phyloP scores from a whole-genome alignment of 345 rosid genomes.

The Populus davidiana region DNA sequence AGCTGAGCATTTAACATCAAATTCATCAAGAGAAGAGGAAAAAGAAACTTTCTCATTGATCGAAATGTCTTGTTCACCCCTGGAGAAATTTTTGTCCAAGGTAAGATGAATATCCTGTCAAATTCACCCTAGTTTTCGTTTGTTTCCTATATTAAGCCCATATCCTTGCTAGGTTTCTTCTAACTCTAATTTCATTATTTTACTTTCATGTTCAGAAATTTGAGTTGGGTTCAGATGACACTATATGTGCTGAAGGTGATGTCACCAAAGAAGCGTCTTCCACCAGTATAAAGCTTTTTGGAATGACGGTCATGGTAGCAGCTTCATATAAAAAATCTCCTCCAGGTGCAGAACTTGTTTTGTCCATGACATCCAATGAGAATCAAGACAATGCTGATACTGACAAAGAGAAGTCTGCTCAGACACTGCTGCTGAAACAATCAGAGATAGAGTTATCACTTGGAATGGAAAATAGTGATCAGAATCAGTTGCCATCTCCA shows the following conservation, averaged over 20 bases:
- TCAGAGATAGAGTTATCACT: constrained; percentile 39
- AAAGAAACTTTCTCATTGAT: background rate
- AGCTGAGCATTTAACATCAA: background rate
- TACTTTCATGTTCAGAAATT: constrained; percentile 22
- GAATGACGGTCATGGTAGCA: constrained; percentile 47
- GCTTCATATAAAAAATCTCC: constrained; percentile 28
- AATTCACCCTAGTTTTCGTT: background rate
- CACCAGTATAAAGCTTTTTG: constrained; percentile 63
- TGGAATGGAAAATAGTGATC: constrained; percentile 21
- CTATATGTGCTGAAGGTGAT: constrained; percentile 11
- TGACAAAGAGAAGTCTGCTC: constrained; percentile 11
- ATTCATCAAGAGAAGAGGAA: background rate
- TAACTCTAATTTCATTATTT: background rate
- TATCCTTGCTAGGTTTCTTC: background rate
- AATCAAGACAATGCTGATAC: constrained; percentile 13
- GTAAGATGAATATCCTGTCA: constrained; percentile 6
- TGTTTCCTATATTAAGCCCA: background rate
- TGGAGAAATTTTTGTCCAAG: background rate
- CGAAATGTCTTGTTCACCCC: background rate
- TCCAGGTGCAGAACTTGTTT: background rate
- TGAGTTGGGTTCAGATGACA: constrained; percentile 23
- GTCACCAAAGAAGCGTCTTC: constrained; percentile 13
- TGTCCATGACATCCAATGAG: constrained; percentile 10
- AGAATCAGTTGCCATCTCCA: background rate
- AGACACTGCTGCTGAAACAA: constrained; percentile 11